Base-by-base conservation (phyloP, 1,284 basidiomycete species). In the Melanopsichium pennsylvanicum region DNA sequence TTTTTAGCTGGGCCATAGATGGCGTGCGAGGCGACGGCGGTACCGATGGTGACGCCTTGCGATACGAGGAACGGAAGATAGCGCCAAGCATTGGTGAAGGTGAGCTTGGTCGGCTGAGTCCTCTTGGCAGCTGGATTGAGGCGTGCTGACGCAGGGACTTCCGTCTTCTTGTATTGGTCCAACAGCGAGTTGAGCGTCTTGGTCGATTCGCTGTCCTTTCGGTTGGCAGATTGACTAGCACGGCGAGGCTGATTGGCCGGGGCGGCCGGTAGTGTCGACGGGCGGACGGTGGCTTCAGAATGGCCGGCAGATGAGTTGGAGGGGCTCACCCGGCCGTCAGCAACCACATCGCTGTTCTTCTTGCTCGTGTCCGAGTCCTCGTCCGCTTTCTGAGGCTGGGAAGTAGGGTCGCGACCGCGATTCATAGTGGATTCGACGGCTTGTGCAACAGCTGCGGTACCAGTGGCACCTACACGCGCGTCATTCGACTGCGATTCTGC, bases 1-100 rank as follows among this genome's bases (percentile, higher is more conserved):
- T 89, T 89, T 75, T 87, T 88, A 32, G 88, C 87, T 2, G 92
- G 92, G 3, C 92, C 92, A 84, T 80, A 79, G 48, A 81, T 66
- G 39, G 77, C 76, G 38, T 81, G 79, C 7, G 76, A 79, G 8
- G 72, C 76, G 27, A 81, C 66, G 2, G 78, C 75, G 18, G 70
- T 70, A 32, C 76, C 76, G 44, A 81, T 79, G 11, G 75, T 66
- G 39, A 75, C 52, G n/a, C 78, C 74, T 48, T 78, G 74, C 31
- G 70, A 70, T 1, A 76, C 62, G n/a, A 81, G 55, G 12, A 80
- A 72, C 15, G 79, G 79, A 7, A 81, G 57, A 25, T 78, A 75
- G 42, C 67, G 64, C 70, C 80, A 76, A 8, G 73, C 74, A 26
- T 78, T 79, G 33, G 60, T 34, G 23, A 81, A 44, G 11, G 74